Evolutionary conservation across 1,139 yeast species (phyloP).

Genomic region (Entelexis paramagnoliae): DNA sequence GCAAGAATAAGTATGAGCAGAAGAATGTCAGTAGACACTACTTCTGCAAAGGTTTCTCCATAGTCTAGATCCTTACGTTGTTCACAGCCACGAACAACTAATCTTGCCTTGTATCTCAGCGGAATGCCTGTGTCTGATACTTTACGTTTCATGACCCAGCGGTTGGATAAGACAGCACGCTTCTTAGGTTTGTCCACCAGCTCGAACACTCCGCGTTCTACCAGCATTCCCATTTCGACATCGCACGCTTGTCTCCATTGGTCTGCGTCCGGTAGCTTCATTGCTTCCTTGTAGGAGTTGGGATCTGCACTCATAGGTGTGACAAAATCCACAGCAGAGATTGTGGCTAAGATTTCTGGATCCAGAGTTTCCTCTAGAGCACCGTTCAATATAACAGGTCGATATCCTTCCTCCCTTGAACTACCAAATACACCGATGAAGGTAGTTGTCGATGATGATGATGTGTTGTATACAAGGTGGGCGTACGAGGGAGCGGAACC

Average conservation of each 20-base stretch:
- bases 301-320: neutral
- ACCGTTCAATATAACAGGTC: neutral
- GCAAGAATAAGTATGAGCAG: neutral
- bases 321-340: too few relatives aligned
- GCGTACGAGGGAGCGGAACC: too few relatives aligned
- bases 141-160: neutral
- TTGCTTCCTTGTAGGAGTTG: neutral
- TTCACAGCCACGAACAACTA: neutral
- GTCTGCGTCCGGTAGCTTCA: neutral
- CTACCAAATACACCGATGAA: neutral
- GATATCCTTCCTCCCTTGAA: neutral
- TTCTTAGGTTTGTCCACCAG: neutral
- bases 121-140: constrained; percentile 38
- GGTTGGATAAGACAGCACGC: neutral
- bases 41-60: neutral
- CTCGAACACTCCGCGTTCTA: neutral
- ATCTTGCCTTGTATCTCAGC: constrained; percentile 22
- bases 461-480: neutral
- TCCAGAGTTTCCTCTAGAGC: neutral
- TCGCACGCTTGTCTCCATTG: neutral
- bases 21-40: neutral
- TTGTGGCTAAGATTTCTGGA: neutral
- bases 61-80: neutral
- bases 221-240: neutral
- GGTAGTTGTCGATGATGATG: neutral